A percentile compares a stretch with the other conserved stretches of the same genome.
Conservation (phyloP, 352 stramenopile species). For the Pythium vanterpoolii region DNA sequence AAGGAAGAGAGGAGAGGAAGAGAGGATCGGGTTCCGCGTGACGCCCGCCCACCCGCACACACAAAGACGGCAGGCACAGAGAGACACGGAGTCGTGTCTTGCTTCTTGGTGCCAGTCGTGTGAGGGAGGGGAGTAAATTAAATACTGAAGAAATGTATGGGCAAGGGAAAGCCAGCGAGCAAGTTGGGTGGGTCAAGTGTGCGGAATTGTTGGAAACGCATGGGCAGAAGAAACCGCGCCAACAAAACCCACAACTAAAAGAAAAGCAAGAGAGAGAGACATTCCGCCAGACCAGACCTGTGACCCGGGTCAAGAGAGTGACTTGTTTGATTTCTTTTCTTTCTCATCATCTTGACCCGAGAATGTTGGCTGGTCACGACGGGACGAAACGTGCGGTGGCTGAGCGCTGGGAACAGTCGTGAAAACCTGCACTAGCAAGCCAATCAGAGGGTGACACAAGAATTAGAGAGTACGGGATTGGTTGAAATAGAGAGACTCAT, state of each 20-base stretch:
- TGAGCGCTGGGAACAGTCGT: neutral
- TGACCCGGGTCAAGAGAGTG: slow-evolving; percentile 7
- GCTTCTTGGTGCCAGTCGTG: neutral
- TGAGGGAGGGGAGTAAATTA: slow-evolving; percentile 33
- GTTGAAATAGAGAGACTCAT: slow-evolving; percentile 14
- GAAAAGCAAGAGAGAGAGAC: neutral
- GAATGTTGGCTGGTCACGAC: slow-evolving; percentile 12
- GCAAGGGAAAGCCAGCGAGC: slow-evolving; percentile 22
- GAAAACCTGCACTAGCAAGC: slow-evolving; percentile 18
- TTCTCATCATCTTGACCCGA: no score
- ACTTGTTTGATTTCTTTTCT: slow-evolving; percentile 2
- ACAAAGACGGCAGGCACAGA: neutral
- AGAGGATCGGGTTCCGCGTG: neutral
- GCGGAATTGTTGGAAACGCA: neutral
- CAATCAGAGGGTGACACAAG: slow-evolving; percentile 14
- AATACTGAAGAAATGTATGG: slow-evolving; percentile 35
- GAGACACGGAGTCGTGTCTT: neutral
- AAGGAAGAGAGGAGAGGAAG: neutral
- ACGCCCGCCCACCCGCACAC: neutral
- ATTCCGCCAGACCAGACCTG: neutral
- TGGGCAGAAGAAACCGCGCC: neutral
- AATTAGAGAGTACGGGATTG: neutral
- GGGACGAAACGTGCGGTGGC: slow-evolving; percentile 2
- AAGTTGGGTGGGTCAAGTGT: slow-evolving; percentile 2
- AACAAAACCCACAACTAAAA: slow-evolving; percentile 12